phyloP scores from a whole-genome alignment of 83 land plant species.

The Picea abies region DNA sequence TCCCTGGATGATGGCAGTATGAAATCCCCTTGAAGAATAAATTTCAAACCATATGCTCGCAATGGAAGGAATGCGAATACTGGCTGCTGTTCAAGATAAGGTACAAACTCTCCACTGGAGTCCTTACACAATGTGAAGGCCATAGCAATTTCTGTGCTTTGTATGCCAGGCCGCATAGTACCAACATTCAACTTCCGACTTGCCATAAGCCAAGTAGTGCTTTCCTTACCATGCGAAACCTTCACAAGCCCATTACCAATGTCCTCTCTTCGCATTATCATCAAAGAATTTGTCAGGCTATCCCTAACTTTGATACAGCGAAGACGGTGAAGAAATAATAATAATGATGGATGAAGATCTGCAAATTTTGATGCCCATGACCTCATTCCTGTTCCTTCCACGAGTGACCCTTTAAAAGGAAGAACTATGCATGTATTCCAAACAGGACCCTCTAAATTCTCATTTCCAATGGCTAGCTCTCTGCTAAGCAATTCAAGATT shows the following conservation, averaged over 20 bases:
- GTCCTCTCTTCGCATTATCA: slow-evolving; percentile 68
- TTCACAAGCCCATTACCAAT: slow-evolving; percentile 75
- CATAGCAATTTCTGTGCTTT: slow-evolving; percentile 73
- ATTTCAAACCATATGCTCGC: slow-evolving; percentile 87
- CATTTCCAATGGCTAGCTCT: slow-evolving; percentile 26
- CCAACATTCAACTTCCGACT: slow-evolving; percentile 55
- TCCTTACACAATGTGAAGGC: slow-evolving; percentile 80
- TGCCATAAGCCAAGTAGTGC: slow-evolving; percentile 73
- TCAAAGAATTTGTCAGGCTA: slow-evolving; percentile 46
- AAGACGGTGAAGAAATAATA: slow-evolving; percentile 86
- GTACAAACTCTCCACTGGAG: slow-evolving; percentile 45
- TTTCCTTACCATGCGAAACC: slow-evolving; percentile 63
- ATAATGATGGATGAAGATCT: slow-evolving; percentile 90
- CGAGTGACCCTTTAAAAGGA: slow-evolving; percentile 63
- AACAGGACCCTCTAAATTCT: slow-evolving; percentile 19
- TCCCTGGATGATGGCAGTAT: slow-evolving; percentile 95
- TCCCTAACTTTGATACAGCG: slow-evolving; percentile 70
- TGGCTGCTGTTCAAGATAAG: slow-evolving; percentile 68
- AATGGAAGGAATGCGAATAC: slow-evolving; percentile 97
- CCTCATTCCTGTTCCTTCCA: slow-evolving; percentile 40
- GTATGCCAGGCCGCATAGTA: slow-evolving; percentile 54
- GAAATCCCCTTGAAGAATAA: slow-evolving; percentile 96
- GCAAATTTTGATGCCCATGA: slow-evolving; percentile 62
- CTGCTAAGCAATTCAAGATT: slow-evolving; percentile 27
- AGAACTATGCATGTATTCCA: slow-evolving; percentile 96